phyloP scores from a whole-genome alignment of 164 flowering plant genomes.

The Vitis labrusca region DNA sequence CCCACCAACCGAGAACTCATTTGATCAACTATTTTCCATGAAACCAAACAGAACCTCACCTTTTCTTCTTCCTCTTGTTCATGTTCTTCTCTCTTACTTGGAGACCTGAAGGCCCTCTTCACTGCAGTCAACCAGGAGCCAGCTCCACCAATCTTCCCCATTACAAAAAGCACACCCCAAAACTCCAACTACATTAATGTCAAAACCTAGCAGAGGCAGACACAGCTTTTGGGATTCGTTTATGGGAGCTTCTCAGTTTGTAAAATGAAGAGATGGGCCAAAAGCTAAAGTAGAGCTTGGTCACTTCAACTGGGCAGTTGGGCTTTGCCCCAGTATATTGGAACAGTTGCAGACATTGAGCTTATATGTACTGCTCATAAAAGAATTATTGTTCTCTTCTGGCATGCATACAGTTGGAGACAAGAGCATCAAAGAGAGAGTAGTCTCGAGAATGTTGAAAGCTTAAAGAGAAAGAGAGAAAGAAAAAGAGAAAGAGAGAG shows the following conservation, averaged over 20 bases:
- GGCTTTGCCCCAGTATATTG: background rate
- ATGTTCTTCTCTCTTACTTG: conserved; percentile 53
- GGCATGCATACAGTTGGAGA: conserved; percentile 22
- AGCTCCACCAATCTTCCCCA: conserved; percentile 36
- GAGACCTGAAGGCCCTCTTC: conserved; percentile 77
- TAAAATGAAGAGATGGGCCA: too few species aligned
- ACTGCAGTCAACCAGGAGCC: conserved; percentile 58
- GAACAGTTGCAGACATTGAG: too few species aligned
- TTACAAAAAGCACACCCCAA: background rate
- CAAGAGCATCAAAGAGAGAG: conserved; percentile 17
- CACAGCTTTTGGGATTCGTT: too few species aligned
- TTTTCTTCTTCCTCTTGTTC: conserved; percentile 66
- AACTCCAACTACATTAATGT: too few species aligned
- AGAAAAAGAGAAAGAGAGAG: conserved; percentile 1
- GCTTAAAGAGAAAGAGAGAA: background rate
- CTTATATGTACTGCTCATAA: conserved; percentile 1
- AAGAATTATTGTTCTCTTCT: conserved; percentile 16
- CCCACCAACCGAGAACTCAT: background rate
- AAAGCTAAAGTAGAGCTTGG: too few species aligned
- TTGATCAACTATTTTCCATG: too few species aligned
- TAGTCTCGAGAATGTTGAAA: conserved; percentile 26
- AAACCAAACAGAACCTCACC: conserved; percentile 26
- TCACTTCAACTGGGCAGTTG: background rate
- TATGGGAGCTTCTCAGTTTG: too few species aligned
- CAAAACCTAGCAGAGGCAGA: too few species aligned